Conservation (phyloP, 2,329 filamentous ascomycete genomes). For the Venturia aucupariae region DNA sequence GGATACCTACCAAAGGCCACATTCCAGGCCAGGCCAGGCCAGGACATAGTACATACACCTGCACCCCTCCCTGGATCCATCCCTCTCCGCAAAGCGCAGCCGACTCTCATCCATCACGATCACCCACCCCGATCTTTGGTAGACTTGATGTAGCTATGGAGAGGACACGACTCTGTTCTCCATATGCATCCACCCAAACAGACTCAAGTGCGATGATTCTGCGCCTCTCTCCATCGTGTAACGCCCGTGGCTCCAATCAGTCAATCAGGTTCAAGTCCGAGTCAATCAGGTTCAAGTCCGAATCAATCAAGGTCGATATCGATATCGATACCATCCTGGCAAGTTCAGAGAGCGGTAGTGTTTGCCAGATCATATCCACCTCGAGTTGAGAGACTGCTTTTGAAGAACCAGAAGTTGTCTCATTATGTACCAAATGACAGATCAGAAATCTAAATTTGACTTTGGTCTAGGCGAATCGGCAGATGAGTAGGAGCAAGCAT, state of each 20-base stretch:
- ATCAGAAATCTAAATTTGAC: slow-evolving; percentile 4
- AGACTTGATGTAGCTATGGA: background rate
- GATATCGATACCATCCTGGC: too few species aligned
- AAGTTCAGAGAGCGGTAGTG: too few species aligned
- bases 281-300: too few species aligned
- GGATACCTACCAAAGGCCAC: background rate
- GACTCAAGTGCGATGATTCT: too few species aligned
- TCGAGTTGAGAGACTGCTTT: background rate
- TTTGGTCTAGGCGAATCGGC: background rate
- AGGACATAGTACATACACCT: background rate
- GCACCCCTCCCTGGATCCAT: background rate
- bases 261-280: background rate
- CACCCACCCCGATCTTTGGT: background rate
- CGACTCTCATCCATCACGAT: background rate
- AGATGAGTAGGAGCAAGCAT: background rate
- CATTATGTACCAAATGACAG: background rate
- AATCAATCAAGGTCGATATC: too few species aligned
- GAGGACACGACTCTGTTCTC: background rate
- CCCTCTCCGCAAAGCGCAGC: background rate
- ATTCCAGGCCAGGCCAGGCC: background rate
- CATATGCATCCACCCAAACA: too few species aligned
- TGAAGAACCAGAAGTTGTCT: too few species aligned
- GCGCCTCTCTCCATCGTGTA: background rate
- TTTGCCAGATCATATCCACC: background rate
- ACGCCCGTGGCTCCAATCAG: background rate